Percentiles rank a stretch among this genome's conserved stretches.
These are phyloP conservation scores for Protea cynaroides DNA, from an alignment of 164 flowering plant genomes.

Conservation along the genomic window DNA sequence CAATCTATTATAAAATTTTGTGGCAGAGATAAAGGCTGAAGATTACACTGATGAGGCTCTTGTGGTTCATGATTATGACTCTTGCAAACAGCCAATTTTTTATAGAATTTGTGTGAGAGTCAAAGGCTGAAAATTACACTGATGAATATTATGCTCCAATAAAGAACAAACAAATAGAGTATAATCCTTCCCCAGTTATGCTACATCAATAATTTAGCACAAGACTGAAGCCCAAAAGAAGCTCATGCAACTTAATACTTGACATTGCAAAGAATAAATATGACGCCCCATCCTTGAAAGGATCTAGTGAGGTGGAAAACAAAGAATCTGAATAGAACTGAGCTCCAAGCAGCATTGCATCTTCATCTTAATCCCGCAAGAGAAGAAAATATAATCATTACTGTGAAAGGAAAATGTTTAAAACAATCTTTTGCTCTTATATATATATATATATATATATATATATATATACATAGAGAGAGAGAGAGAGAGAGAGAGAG, in stretches of 20 bases:
- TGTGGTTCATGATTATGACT: background rate
- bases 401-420: background rate
- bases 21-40: too few species aligned
- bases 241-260: background rate
- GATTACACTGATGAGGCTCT: too few species aligned
- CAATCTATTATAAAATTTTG: too few species aligned
- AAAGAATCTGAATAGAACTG: constrained; percentile 90
- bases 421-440: background rate
- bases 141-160: background rate
- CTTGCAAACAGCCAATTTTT: background rate
- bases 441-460: too few species aligned
- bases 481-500: too few species aligned
- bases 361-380: constrained; percentile 83
- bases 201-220: background rate
- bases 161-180: background rate
- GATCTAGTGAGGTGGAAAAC: constrained; percentile 67
- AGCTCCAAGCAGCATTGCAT: constrained; percentile 88
- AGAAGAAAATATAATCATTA: constrained; percentile 2
- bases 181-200: background rate
- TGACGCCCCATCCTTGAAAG: constrained; percentile 45
- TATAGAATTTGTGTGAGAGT: background rate
- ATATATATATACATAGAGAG: too few species aligned
- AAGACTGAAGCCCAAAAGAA: background rate
- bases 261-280: constrained; percentile 85
- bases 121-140: background rate